A percentile compares a stretch with the other conserved stretches of the same genome.
Evolutionary conservation across 768 basidiomycete genomes (phyloP).

Genomic region (Calocybe cyanea): DNA sequence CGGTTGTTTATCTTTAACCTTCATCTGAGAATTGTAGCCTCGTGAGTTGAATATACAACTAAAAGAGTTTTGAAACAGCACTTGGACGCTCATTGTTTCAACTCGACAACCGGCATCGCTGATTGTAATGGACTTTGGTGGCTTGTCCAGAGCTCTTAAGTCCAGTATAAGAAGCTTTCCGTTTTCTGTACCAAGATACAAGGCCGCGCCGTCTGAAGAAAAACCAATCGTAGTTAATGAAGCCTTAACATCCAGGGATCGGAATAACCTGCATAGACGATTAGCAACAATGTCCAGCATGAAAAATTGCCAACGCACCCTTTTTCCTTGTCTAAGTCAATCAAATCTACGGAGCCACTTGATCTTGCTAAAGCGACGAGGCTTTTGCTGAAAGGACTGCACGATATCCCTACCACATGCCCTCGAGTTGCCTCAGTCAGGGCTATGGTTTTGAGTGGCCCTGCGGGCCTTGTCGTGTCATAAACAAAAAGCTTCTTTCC

Average conservation of each 20-base stretch:
- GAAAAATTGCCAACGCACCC: constrained; percentile 38
- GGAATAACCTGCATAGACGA: constrained; percentile 45
- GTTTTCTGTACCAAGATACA: constrained; percentile 62
- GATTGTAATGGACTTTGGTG: constrained; percentile 50
- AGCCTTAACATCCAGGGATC: constrained; percentile 49
- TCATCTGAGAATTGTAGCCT: no score
- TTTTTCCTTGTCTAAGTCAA: constrained; percentile 76
- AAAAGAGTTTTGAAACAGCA: constrained; percentile 22
- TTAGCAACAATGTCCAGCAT: not conserved
- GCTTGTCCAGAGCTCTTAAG: constrained; percentile 61
- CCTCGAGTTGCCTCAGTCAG: constrained; percentile 42
- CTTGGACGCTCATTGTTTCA: constrained; percentile 56
- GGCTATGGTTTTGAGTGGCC: constrained; percentile 48
- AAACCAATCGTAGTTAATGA: constrained; percentile 60
- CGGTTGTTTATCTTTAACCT: constrained; percentile 14
- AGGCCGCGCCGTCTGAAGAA: constrained; percentile 62
- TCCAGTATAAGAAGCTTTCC: constrained; percentile 65
- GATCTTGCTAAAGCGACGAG: constrained; percentile 56
- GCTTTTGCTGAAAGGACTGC: constrained; percentile 76
- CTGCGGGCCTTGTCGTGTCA: constrained; percentile 55
- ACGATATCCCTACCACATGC: constrained; percentile 52
- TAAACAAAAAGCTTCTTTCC: constrained; percentile 56
- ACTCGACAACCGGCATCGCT: constrained; percentile 46
- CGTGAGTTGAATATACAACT: not conserved
- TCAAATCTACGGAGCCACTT: constrained; percentile 49